Evolutionary conservation across 2,329 filamentous ascomycete genomes (phyloP).

Genomic region (Rhexocercosporidium sp.): DNA sequence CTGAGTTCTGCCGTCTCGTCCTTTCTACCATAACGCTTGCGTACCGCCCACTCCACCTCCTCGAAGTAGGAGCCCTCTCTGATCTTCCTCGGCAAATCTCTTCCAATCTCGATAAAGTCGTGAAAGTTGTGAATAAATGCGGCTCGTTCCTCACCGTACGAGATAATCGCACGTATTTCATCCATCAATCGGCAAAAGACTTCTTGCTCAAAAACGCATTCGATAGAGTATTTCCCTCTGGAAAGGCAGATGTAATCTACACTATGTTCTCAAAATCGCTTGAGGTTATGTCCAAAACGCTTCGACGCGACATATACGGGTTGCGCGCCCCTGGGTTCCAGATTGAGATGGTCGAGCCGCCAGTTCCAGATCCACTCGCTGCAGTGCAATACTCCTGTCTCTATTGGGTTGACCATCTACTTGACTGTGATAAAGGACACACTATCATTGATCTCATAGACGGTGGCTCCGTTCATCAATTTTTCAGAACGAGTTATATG

Average conservation of each 20-base stretch:
- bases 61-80: not conserved
- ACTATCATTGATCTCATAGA: constrained; percentile 2
- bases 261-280: constrained; percentile 20
- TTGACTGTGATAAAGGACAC: not conserved
- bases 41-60: constrained; percentile 7
- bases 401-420: constrained; percentile 8
- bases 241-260: constrained; percentile 22
- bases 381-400: constrained; percentile 6
- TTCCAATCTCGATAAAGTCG: too few relatives aligned
- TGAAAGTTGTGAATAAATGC: too few relatives aligned
- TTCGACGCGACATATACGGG: constrained; percentile 16
- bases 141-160: too few relatives aligned
- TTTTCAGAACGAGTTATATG: constrained; percentile 9
- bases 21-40: not conserved
- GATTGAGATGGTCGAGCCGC: constrained; percentile 18
- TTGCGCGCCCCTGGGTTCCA: constrained; percentile 11
- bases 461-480: not conserved
- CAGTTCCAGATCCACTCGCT: constrained; percentile 12
- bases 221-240: constrained; percentile 40
- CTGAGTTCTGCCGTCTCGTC: not conserved
- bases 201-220: constrained; percentile 36
- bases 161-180: too few relatives aligned
- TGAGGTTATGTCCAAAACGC: constrained; percentile 18
- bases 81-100: too few relatives aligned
- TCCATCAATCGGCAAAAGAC: constrained; percentile 27